Evolutionary conservation across 495 filamentous ascomycete genomes (phyloP), one percentile per base, ranked within the genome.

Genomic region (Aspergillus haitiensis): DNA sequence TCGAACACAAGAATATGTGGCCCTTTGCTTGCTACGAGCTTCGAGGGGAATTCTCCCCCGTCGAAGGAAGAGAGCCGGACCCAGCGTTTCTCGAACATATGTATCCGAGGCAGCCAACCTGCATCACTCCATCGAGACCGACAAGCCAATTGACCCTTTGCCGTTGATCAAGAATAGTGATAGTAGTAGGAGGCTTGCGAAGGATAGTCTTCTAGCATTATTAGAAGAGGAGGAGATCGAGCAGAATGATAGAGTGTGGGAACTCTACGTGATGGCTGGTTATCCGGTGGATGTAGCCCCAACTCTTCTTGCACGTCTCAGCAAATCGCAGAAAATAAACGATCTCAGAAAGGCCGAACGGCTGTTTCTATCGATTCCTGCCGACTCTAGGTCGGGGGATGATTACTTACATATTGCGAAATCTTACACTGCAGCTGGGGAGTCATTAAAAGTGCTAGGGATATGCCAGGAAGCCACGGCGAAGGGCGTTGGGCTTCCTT

Each of bases 261-360:
- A 68, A 51, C 63, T 72, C 12, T 80, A 71, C 53, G 34, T 66
- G 31, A 59, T 60, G 33, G 68, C 73, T 32, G 72, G 71, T 27
- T 48, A 64, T 15, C 74, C 74, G 6, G 31, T 45, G 15, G 58
- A 68, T 9, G 32, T 65, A 27, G 70, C 61, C 18, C 64, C 69
- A 15, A 61, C 68, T 46, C 64, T 82, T 16, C 71, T 79, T 51
- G 68, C 60, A 10, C 76, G 70, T 58, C 58, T 84, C 16, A 72
- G 69, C 37, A 58, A 40, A 6, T 82, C 82, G 6, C 39, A 61
- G 5, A 55, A 62, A 9, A 27, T 48, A 1, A 32, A 72, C 31
- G 73, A 84, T 66, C 55, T 65, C 34, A 67, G 73, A 64, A 66
- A 77, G 35, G 68, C 68, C n/a, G 69, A 74, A 56, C 62, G 70